Evolutionary conservation across 805 yeast species (phyloP), one percentile per base, ranked within the genome.

Genomic region (Starmerella vaccinii): DNA sequence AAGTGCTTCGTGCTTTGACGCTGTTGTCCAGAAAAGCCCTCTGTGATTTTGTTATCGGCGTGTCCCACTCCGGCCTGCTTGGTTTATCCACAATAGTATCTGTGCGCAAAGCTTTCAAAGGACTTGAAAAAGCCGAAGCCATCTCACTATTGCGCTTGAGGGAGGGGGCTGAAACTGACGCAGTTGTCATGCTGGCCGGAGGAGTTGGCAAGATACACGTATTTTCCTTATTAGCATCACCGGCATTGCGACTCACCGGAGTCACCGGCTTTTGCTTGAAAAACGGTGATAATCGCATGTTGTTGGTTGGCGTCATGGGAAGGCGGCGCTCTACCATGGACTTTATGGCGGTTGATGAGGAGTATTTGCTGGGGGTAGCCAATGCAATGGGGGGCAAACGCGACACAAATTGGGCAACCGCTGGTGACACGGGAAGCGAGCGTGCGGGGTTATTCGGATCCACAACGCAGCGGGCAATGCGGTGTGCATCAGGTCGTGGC

Each of bases 401-500:
- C 3, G 29, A n/a, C 8, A 53, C 57, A 35, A 29, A 53, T 13
- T 33, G 50, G 15, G 49, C 30, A 18, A 55, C 41, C 2, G 45
- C 40, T 6, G 56, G 54, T 16, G 47, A 27, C 6, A 52, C 54
- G 7, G 37, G 40, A 2, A 55, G 54, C 34, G 13, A 18, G 9
- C 40, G 23, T 12, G 5, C 12, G 9, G 39, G 38, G 41, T 55
- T 16, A 26, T 46, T 35, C 4, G 58, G 58, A 22, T 55, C 57
- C 5, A 54, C 34, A 2, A 40, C 21, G 5, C 58, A 57, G 18
- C 40, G 22, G 2, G 58, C 58, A 8, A 55, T 33, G 15, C 51
- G 43, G 42, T 53, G 57, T 9, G 58, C 58, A 18, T 24, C 48
- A 1, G 49, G 47, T 3, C 57, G 50, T 3, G 46, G 15, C 5